Base-by-base conservation (phyloP, 2,329 filamentous ascomycete genomes). In the Penicillium sp. region DNA sequence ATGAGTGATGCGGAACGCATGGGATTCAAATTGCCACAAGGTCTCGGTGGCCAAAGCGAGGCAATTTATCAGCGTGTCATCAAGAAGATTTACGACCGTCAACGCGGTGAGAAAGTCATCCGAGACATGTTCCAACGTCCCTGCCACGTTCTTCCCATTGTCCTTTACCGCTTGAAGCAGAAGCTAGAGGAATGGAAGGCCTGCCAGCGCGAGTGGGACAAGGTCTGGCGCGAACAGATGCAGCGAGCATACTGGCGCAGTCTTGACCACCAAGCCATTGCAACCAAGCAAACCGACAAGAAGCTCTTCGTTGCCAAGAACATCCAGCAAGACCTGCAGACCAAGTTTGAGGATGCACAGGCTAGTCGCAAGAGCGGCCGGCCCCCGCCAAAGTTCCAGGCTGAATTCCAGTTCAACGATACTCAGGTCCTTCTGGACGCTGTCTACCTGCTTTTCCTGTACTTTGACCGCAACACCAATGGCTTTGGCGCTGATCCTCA, bases 161-260 rank as follows among this genome's bases (percentile, higher is more conserved):
- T 99, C 29, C 81, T 99, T 59, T 89, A 90, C 51, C 86, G 94
- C 13, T 83, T 99, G 67, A 97, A 97, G 78, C 91, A 95, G 69
- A 97, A 97, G 73, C 88, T 95, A 45, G 94, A 99, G 74, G 93
- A 97, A 69, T 99, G 94, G 94, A 91, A 96, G 63, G 93, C 95
- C 66, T 93, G 91, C 6, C 93, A 90, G 81, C 91, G 94, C 33
- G 95, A 99, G 73, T 99, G 94, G 94, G 93, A 97, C 75, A 97
- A 97, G 77, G 92, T 99, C 8, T 99, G 94, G 94, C 91, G 94
- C 62, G 88, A 91, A 50, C 94, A 97, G 78, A 97, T 93, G 25
- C 89, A 96, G 71, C 88, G 89, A 69, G 93, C 96, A 80, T 96
- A 97, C 76, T 90, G 95, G 78, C 95, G 92, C 79, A 96, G 92